Evolutionary conservation across 106 monocot genomes (phyloP).

Genomic region (Phalaenopsis aphrodite): DNA sequence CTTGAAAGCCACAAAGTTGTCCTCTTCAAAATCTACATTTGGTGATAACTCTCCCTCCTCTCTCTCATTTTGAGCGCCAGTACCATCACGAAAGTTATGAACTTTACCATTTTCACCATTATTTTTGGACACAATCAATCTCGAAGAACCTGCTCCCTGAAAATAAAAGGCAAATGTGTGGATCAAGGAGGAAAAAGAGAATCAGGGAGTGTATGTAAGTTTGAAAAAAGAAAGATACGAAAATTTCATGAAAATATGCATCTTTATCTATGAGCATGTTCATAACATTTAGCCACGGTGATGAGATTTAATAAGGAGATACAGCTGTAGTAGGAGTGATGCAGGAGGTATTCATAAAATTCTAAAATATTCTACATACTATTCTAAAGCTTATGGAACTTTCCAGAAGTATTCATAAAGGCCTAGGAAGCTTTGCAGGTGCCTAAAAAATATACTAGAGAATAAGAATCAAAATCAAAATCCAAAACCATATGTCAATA

Average conservation of each 20-base stretch:
- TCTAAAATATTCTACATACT: neutral
- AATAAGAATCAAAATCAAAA: too few species aligned
- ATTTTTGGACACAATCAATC: conserved; percentile 26
- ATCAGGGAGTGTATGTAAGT: neutral
- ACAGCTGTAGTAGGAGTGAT: neutral
- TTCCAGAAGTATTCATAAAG: neutral
- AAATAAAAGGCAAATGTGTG: neutral
- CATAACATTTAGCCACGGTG: neutral
- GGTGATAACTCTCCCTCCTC: conserved; percentile 98
- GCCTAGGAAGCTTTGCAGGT: too few species aligned
- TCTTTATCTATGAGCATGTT: neutral
- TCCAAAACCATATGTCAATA: too few species aligned
- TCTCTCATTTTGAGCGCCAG: conserved; percentile 45
- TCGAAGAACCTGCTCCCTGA: conserved; percentile 32
- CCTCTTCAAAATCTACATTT: conserved; percentile 92
- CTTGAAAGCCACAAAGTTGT: conserved; percentile 72
- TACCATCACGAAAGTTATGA: conserved; percentile 23
- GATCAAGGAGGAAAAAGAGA: neutral
- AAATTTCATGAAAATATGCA: neutral
- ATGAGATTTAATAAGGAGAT: neutral
- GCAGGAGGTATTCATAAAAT: neutral
- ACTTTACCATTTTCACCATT: conserved; percentile 41
- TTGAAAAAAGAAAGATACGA: neutral
- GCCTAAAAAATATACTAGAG: too few species aligned
- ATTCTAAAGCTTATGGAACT: neutral